Evolutionary conservation across 139 green algal species (phyloP).

Genomic region (Cymbomonas tetramitiformis): DNA sequence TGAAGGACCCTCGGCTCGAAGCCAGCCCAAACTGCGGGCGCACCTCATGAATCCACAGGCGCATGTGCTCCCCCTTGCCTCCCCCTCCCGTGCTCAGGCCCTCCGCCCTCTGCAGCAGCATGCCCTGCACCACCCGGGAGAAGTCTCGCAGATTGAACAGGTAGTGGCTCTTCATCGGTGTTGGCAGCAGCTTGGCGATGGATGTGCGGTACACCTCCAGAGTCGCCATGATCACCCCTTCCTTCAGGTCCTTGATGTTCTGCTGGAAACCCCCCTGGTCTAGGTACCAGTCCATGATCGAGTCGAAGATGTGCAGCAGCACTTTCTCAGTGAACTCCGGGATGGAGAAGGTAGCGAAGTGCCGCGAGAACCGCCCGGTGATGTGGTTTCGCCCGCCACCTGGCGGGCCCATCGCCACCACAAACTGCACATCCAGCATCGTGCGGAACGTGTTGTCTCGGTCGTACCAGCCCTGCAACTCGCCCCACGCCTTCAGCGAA

Average conservation of each 20-base stretch:
- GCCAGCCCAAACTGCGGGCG: no score
- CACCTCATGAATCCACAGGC: conserved; percentile 41
- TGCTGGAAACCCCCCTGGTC: neutral
- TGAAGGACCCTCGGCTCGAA: no score
- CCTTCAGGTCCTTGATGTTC: neutral
- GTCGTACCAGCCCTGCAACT: conserved; percentile 29
- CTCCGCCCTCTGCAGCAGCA: conserved; percentile 15
- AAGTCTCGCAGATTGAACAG: conserved; percentile 34
- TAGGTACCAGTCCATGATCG: conserved; percentile 22
- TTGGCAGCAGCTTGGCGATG: conserved; percentile 23
- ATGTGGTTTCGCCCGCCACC: conserved; percentile 25
- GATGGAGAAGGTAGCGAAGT: conserved; percentile 27
- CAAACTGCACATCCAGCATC: conserved; percentile 25
- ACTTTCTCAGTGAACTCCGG: conserved; percentile 8
- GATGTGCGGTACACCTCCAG: conserved; percentile 24
- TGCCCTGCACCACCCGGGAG: conserved; percentile 24
- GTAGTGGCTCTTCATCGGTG: conserved; percentile 31
- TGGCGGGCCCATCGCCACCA: conserved; percentile 29
- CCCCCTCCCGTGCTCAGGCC: neutral
- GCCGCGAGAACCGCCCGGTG: conserved; percentile 23
- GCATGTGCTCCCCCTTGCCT: conserved; percentile 6
- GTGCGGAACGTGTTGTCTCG: conserved; percentile 26
- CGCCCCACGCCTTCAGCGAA: neutral
- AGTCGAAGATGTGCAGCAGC: conserved; percentile 22
- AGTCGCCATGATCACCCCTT: conserved; percentile 16